Evolutionary conservation across 2,329 filamentous ascomycete genomes (phyloP).

Genomic region (Davidsoniella virescens): DNA sequence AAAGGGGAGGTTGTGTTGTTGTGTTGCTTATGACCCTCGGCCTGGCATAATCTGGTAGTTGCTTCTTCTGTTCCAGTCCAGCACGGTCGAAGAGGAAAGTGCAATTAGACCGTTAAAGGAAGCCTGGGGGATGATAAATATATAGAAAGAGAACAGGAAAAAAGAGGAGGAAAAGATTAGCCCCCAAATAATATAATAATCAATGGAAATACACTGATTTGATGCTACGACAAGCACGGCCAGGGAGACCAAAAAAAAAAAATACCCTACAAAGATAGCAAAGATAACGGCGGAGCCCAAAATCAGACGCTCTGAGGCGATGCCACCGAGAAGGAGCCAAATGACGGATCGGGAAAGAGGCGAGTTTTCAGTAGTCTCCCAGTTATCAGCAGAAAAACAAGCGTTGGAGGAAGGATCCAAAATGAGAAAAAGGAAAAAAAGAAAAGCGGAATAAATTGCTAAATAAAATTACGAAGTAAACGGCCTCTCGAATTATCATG

Average conservation of each 20-base stretch:
- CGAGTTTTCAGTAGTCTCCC: neutral
- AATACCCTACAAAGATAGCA: neutral
- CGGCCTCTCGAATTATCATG: neutral
- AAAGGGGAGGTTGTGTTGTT: constrained; percentile 4
- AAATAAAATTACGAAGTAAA: neutral
- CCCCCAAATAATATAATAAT: constrained; percentile 17
- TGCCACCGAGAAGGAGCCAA: neutral
- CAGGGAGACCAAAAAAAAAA: neutral
- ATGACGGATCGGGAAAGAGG: no score
- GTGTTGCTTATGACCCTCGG: neutral
- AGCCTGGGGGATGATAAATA: neutral
- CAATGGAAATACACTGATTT: neutral
- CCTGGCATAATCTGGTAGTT: neutral
- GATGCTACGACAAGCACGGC: constrained; percentile 19
- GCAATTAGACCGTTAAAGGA: neutral
- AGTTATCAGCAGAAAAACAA: no score
- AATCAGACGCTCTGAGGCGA: neutral
- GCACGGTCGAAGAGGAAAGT: constrained; percentile 13
- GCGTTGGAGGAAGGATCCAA: no score
- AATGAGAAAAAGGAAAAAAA: neutral
- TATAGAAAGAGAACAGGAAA: constrained; percentile 3
- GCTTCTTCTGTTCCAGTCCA: neutral
- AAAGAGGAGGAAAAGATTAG: constrained; percentile 1
- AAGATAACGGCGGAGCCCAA: neutral
- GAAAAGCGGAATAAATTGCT: neutral